Evolutionary conservation across 2,329 filamentous ascomycete genomes (phyloP).

Genomic region (Fusarium sulawesiense): DNA sequence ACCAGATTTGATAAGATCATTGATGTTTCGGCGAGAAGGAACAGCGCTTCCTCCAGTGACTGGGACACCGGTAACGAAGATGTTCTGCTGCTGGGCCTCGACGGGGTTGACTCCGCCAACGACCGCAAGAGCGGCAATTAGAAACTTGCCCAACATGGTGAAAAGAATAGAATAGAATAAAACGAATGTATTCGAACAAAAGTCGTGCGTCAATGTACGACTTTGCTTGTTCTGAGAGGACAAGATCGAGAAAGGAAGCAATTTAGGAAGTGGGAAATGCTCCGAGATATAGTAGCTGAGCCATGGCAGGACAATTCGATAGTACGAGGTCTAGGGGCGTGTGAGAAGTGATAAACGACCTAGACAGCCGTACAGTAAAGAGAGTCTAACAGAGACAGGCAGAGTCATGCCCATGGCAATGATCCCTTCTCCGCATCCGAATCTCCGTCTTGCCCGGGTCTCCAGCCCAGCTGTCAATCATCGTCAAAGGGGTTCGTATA

Average conservation of each 20-base stretch:
- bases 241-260: constrained; percentile 8
- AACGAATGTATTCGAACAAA: constrained; percentile 35
- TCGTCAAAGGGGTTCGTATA: constrained; percentile 38
- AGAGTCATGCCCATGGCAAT: constrained; percentile 11
- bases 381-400: neutral
- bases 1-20: constrained; percentile 55
- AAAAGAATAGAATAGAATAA: constrained; percentile 10
- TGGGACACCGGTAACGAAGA: constrained; percentile 54
- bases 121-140: constrained; percentile 44
- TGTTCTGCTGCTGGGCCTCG: constrained; percentile 42
- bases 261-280: constrained; percentile 25
- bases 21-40: constrained; percentile 61
- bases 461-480: constrained; percentile 32
- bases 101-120: constrained; percentile 39
- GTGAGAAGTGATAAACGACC: neutral
- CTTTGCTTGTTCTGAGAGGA: constrained; percentile 32
- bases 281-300: constrained; percentile 34
- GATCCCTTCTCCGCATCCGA: constrained; percentile 39
- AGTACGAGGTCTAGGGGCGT: constrained; percentile 20
- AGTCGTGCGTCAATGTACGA: constrained; percentile 39
- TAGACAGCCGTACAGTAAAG: neutral
- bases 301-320: constrained; percentile 25
- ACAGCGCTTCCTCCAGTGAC: constrained; percentile 55
- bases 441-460: constrained; percentile 25
- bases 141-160: constrained; percentile 39